Conservation (phyloP, 768 basidiomycete genomes). For the Lactarius sanguifluus region DNA sequence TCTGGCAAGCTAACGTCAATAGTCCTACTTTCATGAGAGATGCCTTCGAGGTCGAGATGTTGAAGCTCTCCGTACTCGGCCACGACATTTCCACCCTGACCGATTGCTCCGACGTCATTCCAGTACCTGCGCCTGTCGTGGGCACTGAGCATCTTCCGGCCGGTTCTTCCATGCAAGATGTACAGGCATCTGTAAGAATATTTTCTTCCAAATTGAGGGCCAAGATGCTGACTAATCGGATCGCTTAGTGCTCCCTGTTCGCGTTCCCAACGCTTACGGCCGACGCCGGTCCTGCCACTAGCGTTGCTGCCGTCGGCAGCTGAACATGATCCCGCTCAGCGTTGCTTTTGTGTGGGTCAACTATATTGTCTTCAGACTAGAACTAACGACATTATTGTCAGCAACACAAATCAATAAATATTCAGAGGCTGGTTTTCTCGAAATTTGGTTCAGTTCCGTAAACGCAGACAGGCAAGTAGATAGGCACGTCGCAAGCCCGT, state of each 20-base stretch:
- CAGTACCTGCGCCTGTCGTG: neutral
- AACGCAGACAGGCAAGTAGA: neutral
- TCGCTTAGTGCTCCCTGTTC: neutral
- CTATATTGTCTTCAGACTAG: neutral
- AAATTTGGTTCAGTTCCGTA: neutral
- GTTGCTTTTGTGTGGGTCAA: slow-evolving; percentile 17
- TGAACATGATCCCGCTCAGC: slow-evolving; percentile 2
- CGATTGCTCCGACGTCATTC: slow-evolving; percentile 30
- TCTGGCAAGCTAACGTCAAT: slow-evolving; percentile 37
- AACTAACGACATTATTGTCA: neutral
- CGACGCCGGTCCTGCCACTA: slow-evolving; percentile 7
- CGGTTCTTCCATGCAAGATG: neutral
- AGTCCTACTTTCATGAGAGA: slow-evolving; percentile 33
- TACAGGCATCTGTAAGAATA: slow-evolving; percentile 10
- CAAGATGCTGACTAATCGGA: slow-evolving; percentile 6
- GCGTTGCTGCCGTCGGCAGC: slow-evolving; percentile 1
- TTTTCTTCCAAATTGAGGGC: neutral
- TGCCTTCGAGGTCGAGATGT: slow-evolving; percentile 35
- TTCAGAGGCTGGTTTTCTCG: neutral
- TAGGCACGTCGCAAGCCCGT: no score
- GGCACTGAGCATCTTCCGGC: slow-evolving; percentile 16
- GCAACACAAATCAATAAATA: neutral
- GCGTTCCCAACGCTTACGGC: slow-evolving; percentile 9
- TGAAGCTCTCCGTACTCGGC: slow-evolving; percentile 36
- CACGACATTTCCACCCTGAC: slow-evolving; percentile 28